Base-by-base conservation (phyloP, 257 asterid species). In the Solanum chaucha region DNA sequence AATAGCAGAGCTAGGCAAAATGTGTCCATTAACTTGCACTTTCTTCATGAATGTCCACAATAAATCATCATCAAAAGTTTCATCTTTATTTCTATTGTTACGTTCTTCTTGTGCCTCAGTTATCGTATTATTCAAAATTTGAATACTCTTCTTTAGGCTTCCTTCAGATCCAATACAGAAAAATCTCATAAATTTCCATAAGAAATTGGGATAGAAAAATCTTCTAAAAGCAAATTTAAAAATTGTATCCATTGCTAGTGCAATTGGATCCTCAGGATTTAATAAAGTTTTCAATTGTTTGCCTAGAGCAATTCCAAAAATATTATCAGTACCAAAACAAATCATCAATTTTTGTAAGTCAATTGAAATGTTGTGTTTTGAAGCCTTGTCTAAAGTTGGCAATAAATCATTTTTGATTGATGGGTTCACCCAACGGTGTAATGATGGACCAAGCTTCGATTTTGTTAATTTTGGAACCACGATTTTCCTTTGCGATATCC, bases 381-480 rank as follows among this genome's bases (percentile, higher is more conserved):
- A 28, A 15, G 88, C 64, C 46, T 51, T 34, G 13, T 59, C 75
- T 51, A 86, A 75, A 40, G 75, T 75, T 2, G 35, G 7, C 59
- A 32, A 55, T 38, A 77, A 58, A 2, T 30, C 36, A 11, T 40
- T 75, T 32, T 64, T 74, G 28, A 86, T 86, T n/a, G 85, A 35
- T 28, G 64, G 46, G 35, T 83, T 75, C 64, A 86, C 34, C 85
- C 88, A 86, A 19, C 65, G 85, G 15, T 83, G 26, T 83, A 86
- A 40, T 5, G 85, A 61, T 74, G 61, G 85, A 17, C 75, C 26
- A 11, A 86, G 85, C 20, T 70, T 86, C 26, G 15, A 35, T 22
- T 83, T 86, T 75, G 88, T 24, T 51, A 86, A 75, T 59, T 51
- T 78, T 19, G 46, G 85, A 72, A 83, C 85, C 24, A 83, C 77